A percentile compares a stretch with the other conserved stretches of the same genome.
Evolutionary conservation across 768 basidiomycete species (phyloP).

Genomic region (Gloeopeniophorella convolvens): DNA sequence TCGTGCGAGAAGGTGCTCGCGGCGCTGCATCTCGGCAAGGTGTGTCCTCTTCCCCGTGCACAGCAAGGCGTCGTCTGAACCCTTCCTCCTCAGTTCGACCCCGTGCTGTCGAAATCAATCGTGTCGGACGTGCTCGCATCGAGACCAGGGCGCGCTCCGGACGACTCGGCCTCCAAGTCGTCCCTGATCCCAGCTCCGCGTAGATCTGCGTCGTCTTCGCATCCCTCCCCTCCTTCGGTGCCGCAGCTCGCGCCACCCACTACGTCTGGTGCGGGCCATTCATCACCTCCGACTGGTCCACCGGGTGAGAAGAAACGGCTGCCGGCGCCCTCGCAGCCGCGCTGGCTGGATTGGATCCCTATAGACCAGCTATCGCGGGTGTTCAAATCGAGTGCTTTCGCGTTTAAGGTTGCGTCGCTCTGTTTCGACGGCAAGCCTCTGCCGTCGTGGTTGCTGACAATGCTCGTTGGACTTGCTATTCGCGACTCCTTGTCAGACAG

Average conservation of each 20-base stretch:
- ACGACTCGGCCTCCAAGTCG: slow-evolving; percentile 10
- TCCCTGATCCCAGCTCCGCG: slow-evolving; percentile 15
- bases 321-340: not conserved
- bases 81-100: slow-evolving; percentile 2
- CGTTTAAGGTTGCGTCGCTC: slow-evolving; percentile 23
- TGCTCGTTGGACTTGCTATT: slow-evolving; percentile 34
- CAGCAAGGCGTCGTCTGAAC: not conserved
- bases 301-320: not conserved
- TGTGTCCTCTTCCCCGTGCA: slow-evolving; percentile 31
- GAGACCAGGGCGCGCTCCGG: slow-evolving; percentile 2
- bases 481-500: slow-evolving; percentile 42
- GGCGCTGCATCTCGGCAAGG: slow-evolving; percentile 67
- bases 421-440: slow-evolving; percentile 23
- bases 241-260: slow-evolving; percentile 18
- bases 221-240: not conserved
- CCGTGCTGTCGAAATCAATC: slow-evolving; percentile 10
- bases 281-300: not conserved
- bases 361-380: not conserved
- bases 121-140: slow-evolving; percentile 11
- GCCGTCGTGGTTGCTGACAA: slow-evolving; percentile 24
- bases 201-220: not conserved
- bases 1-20: slow-evolving; percentile 63
- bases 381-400: slow-evolving; percentile 22
- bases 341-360: not conserved
- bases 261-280: not conserved